Conservation (phyloP, 1,139 yeast genomes). For the Kodamaea anthophila region DNA sequence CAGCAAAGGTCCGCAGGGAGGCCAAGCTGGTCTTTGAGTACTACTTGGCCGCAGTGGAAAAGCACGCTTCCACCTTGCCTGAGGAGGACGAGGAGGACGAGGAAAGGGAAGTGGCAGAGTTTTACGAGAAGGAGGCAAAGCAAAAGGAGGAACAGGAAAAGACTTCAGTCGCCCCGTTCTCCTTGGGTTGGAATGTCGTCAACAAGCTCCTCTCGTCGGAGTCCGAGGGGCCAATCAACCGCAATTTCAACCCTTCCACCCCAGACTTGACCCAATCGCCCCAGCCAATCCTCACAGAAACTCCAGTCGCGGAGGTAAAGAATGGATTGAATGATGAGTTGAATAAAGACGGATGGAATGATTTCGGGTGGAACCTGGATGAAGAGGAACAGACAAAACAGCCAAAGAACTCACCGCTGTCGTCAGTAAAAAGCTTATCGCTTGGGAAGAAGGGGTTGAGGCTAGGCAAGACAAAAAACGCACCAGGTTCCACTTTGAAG, state of each 20-base stretch:
- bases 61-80: conserved; percentile 54
- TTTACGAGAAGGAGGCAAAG: conserved; percentile 24
- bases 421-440: too few relatives aligned
- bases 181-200: conserved; percentile 36
- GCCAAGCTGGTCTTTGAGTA: conserved; percentile 63
- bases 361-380: conserved; percentile 30
- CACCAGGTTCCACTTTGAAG: conserved; percentile 25
- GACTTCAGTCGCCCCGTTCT: conserved; percentile 10
- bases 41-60: conserved; percentile 59
- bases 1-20: conserved; percentile 58
- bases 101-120: conserved; percentile 22
- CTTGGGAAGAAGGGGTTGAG: conserved; percentile 27
- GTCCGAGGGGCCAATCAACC: conserved; percentile 30
- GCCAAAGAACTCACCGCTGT: too few relatives aligned
- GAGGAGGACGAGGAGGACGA: conserved; percentile 40
- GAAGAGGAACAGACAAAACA: conserved; percentile 12
- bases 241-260: conserved; percentile 37
- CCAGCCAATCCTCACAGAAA: conserved; percentile 18
- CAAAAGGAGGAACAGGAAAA: conserved; percentile 3
- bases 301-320: conserved; percentile 8
- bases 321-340: conserved; percentile 5
- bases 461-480: conserved; percentile 17
- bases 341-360: conserved; percentile 13
- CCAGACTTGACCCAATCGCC: conserved; percentile 32
- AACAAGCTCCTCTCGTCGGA: conserved; percentile 30